phyloP scores from a whole-genome alignment of 257 asterid species.

The Anisodus tanguticus region DNA sequence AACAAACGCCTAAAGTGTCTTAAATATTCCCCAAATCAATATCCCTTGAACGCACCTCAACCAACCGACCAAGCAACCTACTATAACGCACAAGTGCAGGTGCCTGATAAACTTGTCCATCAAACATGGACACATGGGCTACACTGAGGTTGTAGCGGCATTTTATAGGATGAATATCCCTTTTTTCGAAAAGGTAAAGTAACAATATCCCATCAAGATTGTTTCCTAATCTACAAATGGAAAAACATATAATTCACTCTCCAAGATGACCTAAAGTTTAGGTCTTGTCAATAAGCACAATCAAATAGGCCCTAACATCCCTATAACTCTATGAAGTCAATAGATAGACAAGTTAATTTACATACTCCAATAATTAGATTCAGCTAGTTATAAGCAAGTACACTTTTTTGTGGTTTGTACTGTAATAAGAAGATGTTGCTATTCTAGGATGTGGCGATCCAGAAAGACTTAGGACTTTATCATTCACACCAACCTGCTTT shows the following conservation, averaged over 20 bases:
- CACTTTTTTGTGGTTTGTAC: no score
- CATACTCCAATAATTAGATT: neutral
- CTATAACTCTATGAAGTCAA: conserved; percentile 13
- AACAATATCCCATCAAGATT: neutral
- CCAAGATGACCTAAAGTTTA: neutral
- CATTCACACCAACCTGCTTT: no score
- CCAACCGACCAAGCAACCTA: neutral
- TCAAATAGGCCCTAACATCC: neutral
- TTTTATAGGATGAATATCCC: neutral
- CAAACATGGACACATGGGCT: neutral
- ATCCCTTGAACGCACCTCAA: conserved; percentile 10
- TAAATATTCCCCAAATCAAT: neutral
- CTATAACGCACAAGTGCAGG: neutral
- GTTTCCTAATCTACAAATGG: neutral
- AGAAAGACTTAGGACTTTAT: no score
- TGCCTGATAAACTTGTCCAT: no score
- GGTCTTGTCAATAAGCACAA: neutral
- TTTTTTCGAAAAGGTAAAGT: neutral
- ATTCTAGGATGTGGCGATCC: no score
- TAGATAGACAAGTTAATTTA: neutral
- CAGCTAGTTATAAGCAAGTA: neutral
- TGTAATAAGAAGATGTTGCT: no score
- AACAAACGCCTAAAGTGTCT: neutral
- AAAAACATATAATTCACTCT: neutral
- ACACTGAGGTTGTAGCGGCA: neutral